Evolutionary conservation across 768 basidiomycete genomes (phyloP), one percentile per base, ranked within the genome.

Genomic region (Xerocomus spinulosus): DNA sequence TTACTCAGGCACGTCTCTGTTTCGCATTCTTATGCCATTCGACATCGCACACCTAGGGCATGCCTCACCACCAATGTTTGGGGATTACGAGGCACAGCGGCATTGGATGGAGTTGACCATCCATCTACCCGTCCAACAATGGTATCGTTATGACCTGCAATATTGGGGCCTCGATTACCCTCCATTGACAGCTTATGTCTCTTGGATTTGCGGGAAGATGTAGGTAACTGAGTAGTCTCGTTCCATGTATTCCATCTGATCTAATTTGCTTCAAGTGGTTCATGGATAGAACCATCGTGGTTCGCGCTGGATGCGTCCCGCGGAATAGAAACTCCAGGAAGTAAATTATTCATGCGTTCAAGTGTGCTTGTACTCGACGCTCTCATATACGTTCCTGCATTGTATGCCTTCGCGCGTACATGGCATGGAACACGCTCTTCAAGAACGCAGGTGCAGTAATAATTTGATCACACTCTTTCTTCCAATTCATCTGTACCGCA

Each of bases 141-240:
- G 94, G 94, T 97, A 97, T 66, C 82, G 70, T 2, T 89, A 92
- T 64, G 89, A 95, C 59, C 73, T 89, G 25, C 79, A 80, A 29
- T 95, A 95, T 60, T 97, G 94, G 94, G 91, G 91, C 0, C 74
- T 97, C 42, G 94, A 97, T 67, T 97, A 97, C 69, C 93, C 93
- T 4, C 93, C 93, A 3, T 59, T 96, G 52, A 96, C 93, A 3
- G 94, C 91, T 3, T 95, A 94, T 59, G 73, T 83, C 25, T 92
- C 89, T 14, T 94, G 86, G 85, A 26, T 88, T 41, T 92, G 85
- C 62, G 90, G 90, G 7, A 64, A 76, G 39, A 64, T 89, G 90
- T 91, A 54, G 53, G 86, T 53, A 62, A 7, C 60, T 65, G 25
- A 66, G 61, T 51, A 33, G 9, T 17, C 13, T 25, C 43, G 14